Base-by-base conservation (phyloP, 225 moss, liverwort and hornwort genomes). In the Anthoceros angustus region DNA sequence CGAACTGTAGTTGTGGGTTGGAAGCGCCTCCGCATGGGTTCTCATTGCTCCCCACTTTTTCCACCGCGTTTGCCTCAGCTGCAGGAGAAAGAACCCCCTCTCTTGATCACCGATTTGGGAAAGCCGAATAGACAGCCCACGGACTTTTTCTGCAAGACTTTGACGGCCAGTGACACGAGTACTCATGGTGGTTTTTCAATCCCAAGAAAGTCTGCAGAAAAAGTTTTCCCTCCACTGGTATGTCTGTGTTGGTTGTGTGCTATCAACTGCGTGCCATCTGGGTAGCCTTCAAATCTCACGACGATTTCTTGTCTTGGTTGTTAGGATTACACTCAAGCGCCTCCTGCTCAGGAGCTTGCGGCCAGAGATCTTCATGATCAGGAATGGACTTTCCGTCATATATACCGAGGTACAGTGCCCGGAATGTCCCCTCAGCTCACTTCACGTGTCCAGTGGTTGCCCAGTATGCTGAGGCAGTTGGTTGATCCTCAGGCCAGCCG, bases 371-470 rank as follows among this genome's bases (percentile, higher is more conserved):
- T 92, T 70, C 92, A 92, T 68, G 92, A 85, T 65, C 80, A 83
- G 12, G 92, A 92, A 55, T 92, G 92, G 92, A 80, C 78, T 43
- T 92, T 92, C 66, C 88, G 92, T 43, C 92, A 92, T 71, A 92
- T 92, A 68, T 92, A 88, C 68, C 71, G 92, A 66, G 92, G 92
- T 92, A 61, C 18, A 18, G 16, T 55, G 6, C 4, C 8, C 18
- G 0, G 12, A 20, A 32, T 32, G 32, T 55, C 8, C 14, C n/a
- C 7, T 1, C 55, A 18, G 0, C n/a, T 12, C 14, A 55, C 4
- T 15, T 1, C 18, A 55, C 18, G 14, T 7, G 55, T 15, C n/a
- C 55, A 5, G 1, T 55, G 18, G 23, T 15, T 32, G 32, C 4
- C 32, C 32, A 1, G 32, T 32, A 1, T 32, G 32, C 32, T 32